Evolutionary conservation across 129 eudicot species (phyloP), one percentile per base, ranked within the genome.

Genomic region (Ambrosia artemisiifolia): DNA sequence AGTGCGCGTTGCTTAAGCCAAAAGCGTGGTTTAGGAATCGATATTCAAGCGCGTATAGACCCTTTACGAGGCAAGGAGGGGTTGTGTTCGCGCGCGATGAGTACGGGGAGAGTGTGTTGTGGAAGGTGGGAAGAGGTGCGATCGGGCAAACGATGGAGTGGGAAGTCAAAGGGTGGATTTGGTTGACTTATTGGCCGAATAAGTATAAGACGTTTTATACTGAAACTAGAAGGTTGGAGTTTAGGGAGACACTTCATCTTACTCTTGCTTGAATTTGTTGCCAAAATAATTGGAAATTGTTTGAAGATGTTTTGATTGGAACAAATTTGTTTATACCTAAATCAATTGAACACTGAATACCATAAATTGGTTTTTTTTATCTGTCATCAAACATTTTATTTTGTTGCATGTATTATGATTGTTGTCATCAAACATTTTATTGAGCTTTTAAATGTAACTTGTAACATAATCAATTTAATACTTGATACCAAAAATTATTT

Each of bases 171-270:
- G 98, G 96, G 2, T 85, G 87, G 82, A 87, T 93, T 83, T 90
- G 96, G 92, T 71, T 89, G 72, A 93, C 98, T 2, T 93, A 93
- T 84, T 93, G 95, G 96, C 98, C 98, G 33, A 87, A 93, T 62
- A 93, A 83, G 67, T 85, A 82, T n/a, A 81, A 82, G 64, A 87
- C 96, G 0, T 81, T 82, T 62, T 89, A 85, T 57, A 80, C 84
- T 9, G 95, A 93, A 69, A 93, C 98, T 7, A 85, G 85, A 75
- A 82, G 90, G 83, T 78, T 88, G 83, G 98, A 89, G 74, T 93
- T 93, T 46, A 85, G 83, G 48, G 96, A 93, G 69, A 79, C 81
- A 35, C 78, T 93, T 60, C 65, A 40, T 51, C 88, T 93, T 72
- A 78, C 57, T 8, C 83, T 88, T 44, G 83, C 75, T 84, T 84